Percentiles rank a stretch among this genome's conserved stretches.
These are phyloP conservation scores for Fusarium sp. DNA, from an alignment of 2,329 filamentous ascomycete species.

Conservation along the genomic window DNA sequence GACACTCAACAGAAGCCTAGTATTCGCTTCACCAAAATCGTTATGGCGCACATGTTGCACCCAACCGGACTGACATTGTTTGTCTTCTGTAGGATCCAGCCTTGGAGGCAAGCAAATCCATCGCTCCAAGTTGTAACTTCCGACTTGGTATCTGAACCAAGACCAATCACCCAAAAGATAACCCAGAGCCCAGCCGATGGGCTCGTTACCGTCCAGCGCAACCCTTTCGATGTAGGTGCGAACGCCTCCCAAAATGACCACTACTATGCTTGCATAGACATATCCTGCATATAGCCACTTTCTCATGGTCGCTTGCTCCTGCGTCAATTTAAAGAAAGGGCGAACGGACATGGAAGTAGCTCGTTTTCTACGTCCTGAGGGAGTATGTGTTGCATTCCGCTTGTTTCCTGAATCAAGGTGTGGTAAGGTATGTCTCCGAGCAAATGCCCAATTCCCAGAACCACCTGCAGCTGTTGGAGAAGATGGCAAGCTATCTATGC, in stretches of 20 bases:
- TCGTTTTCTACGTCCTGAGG: slow-evolving; percentile 73
- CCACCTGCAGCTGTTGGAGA: slow-evolving; percentile 33
- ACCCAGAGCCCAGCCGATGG: slow-evolving; percentile 90
- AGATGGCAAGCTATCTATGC: slow-evolving; percentile 30
- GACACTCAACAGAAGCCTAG: slow-evolving; percentile 77
- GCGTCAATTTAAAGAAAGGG: slow-evolving; percentile 83
- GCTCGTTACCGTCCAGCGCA: slow-evolving; percentile 79
- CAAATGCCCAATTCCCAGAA: slow-evolving; percentile 37
- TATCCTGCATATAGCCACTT: slow-evolving; percentile 88
- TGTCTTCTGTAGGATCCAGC: slow-evolving; percentile 43
- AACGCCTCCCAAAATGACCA: slow-evolving; percentile 76
- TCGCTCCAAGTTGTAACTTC: slow-evolving; percentile 72
- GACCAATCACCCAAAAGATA: slow-evolving; percentile 87
- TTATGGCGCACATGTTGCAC: slow-evolving; percentile 72
- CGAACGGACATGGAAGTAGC: slow-evolving; percentile 72
- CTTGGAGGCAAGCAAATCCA: slow-evolving; percentile 79
- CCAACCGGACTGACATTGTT: slow-evolving; percentile 65
- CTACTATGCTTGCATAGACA: slow-evolving; percentile 75
- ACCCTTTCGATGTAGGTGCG: slow-evolving; percentile 73
- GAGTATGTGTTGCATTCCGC: slow-evolving; percentile 63
- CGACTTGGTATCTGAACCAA: slow-evolving; percentile 76
- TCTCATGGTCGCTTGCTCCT: slow-evolving; percentile 76
- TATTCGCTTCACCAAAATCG: slow-evolving; percentile 79
- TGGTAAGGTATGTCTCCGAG: slow-evolving; percentile 65
- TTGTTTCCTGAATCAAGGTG: slow-evolving; percentile 50